Evolutionary conservation across 345 rosid species (phyloP).

Genomic region (Punica granatum): DNA sequence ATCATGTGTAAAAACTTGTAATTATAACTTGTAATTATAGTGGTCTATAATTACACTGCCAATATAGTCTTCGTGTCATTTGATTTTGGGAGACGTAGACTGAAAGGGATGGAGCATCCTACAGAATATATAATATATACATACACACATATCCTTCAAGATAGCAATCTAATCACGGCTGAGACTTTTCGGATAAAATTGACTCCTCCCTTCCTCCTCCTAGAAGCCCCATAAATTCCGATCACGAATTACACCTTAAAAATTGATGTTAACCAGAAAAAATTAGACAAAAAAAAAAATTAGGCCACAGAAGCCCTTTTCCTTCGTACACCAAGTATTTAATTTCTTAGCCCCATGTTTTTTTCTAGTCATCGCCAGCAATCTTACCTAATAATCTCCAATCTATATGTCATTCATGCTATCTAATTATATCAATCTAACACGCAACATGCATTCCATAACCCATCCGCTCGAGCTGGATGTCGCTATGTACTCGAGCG

Average conservation of each 20-base stretch:
- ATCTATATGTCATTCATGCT: too few relatives aligned
- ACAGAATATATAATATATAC: background rate
- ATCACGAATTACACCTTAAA: background rate
- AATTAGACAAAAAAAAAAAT: background rate
- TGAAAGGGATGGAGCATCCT: constrained; percentile 6
- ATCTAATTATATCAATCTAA: too few relatives aligned
- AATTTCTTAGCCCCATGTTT: background rate
- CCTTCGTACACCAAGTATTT: background rate
- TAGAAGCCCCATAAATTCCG: background rate
- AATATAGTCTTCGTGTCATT: background rate
- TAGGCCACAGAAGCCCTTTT: background rate
- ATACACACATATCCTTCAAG: background rate
- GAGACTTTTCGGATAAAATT: constrained; percentile 5
- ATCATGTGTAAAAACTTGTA: background rate
- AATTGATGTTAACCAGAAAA: background rate
- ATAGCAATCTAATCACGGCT: constrained; percentile 15
- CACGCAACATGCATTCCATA: too few relatives aligned
- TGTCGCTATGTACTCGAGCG: too few relatives aligned
- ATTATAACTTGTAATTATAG: background rate
- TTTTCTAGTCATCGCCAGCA: too few relatives aligned
- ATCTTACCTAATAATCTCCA: too few relatives aligned
- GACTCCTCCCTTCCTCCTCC: background rate
- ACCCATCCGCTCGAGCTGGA: too few relatives aligned
- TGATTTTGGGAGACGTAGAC: background rate
- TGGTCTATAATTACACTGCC: background rate